Evolutionary conservation across 2,329 filamentous ascomycete species (phyloP), one percentile per base, ranked within the genome.

Genomic region (Exophiala bonariae): DNA sequence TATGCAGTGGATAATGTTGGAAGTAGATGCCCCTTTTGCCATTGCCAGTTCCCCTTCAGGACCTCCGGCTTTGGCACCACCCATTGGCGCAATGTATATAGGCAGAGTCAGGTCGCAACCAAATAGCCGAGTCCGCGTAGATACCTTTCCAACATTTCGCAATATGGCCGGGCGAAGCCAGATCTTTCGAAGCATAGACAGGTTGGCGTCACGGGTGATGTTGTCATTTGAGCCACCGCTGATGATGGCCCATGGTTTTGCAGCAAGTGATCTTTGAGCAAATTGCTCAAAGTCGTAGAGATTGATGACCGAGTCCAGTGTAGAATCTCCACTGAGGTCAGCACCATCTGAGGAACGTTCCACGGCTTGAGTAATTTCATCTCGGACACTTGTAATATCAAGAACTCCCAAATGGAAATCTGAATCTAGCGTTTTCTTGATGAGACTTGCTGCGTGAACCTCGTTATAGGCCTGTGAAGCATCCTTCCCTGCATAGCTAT

Each of bases 401-500:
- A 26, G 62, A 47, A 72, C 74, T 77, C 57, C 71, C 66, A 19
- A 70, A 66, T 30, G 72, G 67, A n/a, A 78, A 65, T n/a, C 72
- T 73, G 23, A 49, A 77, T 62, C 50, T 6, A 77, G 63, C 19
- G 70, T 69, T 37, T 66, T 40, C 22, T 44, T 23, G 30, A 50
- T 44, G 11, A 47, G 36, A 5, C 39, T 37, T 10, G 39, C 32
- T 14, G 39, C 40, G 31, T 55, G 52, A 16, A 55, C 31, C 8
- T 35, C 38, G 5, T 53, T 35, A 19, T 53, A 55, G 5, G 31
- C 46, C 16, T 49, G 20, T 1, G 49, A 49, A 7, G 89, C 89
- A 75, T 95, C 78, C 23, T 66, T 67, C 55, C 89, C 90, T 23
- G 85, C 87, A 62, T 92, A 86, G 61, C 89, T 82, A 81, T 92